A percentile compares a stretch with the other conserved stretches of the same genome.
Evolutionary conservation across 257 asterid genomes (phyloP).

Genomic region (Salvia hispanica): DNA sequence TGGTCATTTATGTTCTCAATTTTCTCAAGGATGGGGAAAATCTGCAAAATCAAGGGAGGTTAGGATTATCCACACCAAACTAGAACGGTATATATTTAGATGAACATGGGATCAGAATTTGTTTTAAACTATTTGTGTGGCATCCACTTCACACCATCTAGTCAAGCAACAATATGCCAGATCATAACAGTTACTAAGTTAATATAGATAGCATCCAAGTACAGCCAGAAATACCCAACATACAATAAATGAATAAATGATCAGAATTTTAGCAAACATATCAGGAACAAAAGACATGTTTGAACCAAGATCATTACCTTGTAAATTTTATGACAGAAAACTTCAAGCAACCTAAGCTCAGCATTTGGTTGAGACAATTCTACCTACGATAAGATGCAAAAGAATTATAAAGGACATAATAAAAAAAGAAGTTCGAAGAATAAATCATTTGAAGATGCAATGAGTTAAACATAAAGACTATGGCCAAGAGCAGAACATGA

Average conservation of each 20-base stretch:
- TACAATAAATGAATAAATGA: not conserved
- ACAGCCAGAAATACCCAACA: slow-evolving; percentile 6
- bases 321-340: slow-evolving; percentile 67
- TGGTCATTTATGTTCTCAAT: slow-evolving; percentile 94
- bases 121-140: slow-evolving; percentile 5
- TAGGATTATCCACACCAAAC: slow-evolving; percentile 11
- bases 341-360: slow-evolving; percentile 70
- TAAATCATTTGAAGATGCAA: slow-evolving; percentile 6
- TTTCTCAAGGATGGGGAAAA: slow-evolving; percentile 76
- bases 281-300: slow-evolving; percentile 10
- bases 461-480: slow-evolving; percentile 5
- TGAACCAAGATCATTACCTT: slow-evolving; percentile 46
- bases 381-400: slow-evolving; percentile 43
- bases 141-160: slow-evolving; percentile 12
- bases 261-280: slow-evolving; percentile 16
- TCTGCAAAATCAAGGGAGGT: slow-evolving; percentile 51
- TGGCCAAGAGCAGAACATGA: slow-evolving; percentile 26
- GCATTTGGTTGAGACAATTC: slow-evolving; percentile 70
- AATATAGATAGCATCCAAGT: slow-evolving; percentile 17
- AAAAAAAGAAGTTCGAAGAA: not conserved
- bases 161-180: slow-evolving; percentile 7
- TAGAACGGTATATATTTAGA: not conserved
- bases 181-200: slow-evolving; percentile 7
- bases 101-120: slow-evolving; percentile 5
- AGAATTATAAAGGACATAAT: not conserved